Evolutionary conservation across 805 yeast genomes (phyloP), one percentile per base, ranked within the genome.

Genomic region (Vanderwaltozyma verrucispora): DNA sequence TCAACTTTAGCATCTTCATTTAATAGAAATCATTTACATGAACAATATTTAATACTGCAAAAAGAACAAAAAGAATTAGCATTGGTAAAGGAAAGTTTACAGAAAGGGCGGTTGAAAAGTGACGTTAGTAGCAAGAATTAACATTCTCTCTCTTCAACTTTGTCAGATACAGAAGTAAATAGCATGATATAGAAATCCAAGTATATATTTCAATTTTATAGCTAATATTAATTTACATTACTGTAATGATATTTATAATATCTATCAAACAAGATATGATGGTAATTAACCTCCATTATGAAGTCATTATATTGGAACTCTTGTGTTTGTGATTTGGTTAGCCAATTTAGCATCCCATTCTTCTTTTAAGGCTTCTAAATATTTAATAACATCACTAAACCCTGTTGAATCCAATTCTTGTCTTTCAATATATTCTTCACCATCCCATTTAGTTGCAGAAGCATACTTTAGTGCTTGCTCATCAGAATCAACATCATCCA

Each of bases 341-440:
- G 77, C 74, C 25, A 88, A 66, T 41, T 72, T 75, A 14, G 66
- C 74, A 53, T 81, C 87, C 96, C 96, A 88, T 48, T 77, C 79
- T 7, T 48, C 35, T 26, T 68, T 66, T 42, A 84, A 62, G 7
- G 54, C 46, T 34, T 80, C 74, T 36, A 87, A 62, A 54, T 82
- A 83, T 1, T 64, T 62, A n/a, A 67, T 63, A n/a, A 86, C 79
- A 48, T 78, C 84, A 16, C 67, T 72, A 13, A 74, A 70, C 2
- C 89, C 89, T 1, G 81, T 70, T 14, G 67, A 49, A 44, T 79
- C 86, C 30, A 82, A 67, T 27, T 72, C 75, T 18, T 67, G 64
- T 16, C 62, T 59, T 47, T 70, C 69, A 29, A 88, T 61, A 47
- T 70, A 75, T 55, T 79, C 94, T 11, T 62, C 51, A 2, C 96